Evolutionary conservation across 2,329 filamentous ascomycete species (phyloP).

Genomic region (Botrytis fragariae): DNA sequence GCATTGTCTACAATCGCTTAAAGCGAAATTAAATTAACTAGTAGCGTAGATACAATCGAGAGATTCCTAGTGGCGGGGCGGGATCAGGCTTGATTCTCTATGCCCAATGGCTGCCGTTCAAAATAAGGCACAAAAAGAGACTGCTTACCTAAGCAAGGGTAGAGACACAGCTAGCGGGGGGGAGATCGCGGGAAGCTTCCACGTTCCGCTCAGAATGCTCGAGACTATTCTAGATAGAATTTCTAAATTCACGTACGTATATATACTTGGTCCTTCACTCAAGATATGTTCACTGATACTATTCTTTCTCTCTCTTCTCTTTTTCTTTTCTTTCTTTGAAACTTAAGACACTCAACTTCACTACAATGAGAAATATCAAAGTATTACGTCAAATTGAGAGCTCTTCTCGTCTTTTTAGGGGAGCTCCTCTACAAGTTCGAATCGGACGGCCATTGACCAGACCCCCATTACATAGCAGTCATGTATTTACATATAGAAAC

Average conservation of each 20-base stretch:
- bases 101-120: not conserved
- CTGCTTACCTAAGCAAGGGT: not conserved
- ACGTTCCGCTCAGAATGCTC: slow-evolving; percentile 7
- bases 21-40: slow-evolving; percentile 8
- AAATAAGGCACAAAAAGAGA: not conserved
- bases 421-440: slow-evolving; percentile 24
- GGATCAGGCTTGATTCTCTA: not conserved
- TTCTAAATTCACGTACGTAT: not conserved
- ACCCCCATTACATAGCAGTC: slow-evolving; percentile 19
- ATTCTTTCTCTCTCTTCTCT: no score
- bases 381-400: slow-evolving; percentile 31
- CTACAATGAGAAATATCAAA: slow-evolving; percentile 28
- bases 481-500: slow-evolving; percentile 26
- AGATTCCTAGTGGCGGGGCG: not conserved
- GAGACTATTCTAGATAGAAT: slow-evolving; percentile 19
- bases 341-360: not conserved
- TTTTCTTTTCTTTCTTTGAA: not conserved
- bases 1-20: slow-evolving; percentile 14
- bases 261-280: not conserved
- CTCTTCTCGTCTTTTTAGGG: slow-evolving; percentile 32
- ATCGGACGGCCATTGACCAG: slow-evolving; percentile 19
- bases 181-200: not conserved
- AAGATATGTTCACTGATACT: not conserved
- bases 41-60: not conserved
- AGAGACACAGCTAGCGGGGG: not conserved